Base-by-base conservation (phyloP, 176 grass and related monocot genomes). In the Triticum urartu region DNA sequence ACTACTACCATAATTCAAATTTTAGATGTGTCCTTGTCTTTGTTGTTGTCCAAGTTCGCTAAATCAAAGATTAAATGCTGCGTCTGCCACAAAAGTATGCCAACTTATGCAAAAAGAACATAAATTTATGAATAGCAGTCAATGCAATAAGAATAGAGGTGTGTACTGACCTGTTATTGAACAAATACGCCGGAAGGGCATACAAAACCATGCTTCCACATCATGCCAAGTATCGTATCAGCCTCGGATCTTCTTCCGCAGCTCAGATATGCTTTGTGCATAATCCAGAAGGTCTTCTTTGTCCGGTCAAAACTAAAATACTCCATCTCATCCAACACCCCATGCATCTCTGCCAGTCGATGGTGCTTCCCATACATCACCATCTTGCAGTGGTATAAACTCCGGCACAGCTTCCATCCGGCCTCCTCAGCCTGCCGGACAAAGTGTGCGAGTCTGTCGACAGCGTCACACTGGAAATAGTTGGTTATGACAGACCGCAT, bases 321-420 rank as follows among this genome's bases (percentile, higher is more conserved):
- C 67, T 94, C 84, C 97, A 99, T 96, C 79, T 99, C 94, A 92
- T 91, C 87, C 71, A 98, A 82, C 34, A 96, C 91, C 11, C 36
- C 83, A 60, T 88, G 91, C 94, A 99, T 99, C 87, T 96, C 92
- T 12, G 82, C 64, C 35, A 99, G 72, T 25, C 88, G 89, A 2
- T 78, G 88, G 40, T 83, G 72, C 82, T 88, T 90, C 28, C 94
- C 97, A 90, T 96, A 99, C 97, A 99, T 96, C 65, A 88, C 88
- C 97, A 96, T 96, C 72, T 96, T 99, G 83, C 90, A 94, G 84
- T 99, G 94, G 80, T 96, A 96, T 80, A 99, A 76, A 79, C 94
- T 92, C 45, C 88, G 90, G 74, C 90, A 94, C 34, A 99, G 78
- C 84, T 85, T 94, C 97, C 97, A 96, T 3, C 94, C 90, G 3